These are phyloP conservation scores for Mycena sanguinolenta DNA, from an alignment of 768 basidiomycete genomes.

Conservation along the genomic window DNA sequence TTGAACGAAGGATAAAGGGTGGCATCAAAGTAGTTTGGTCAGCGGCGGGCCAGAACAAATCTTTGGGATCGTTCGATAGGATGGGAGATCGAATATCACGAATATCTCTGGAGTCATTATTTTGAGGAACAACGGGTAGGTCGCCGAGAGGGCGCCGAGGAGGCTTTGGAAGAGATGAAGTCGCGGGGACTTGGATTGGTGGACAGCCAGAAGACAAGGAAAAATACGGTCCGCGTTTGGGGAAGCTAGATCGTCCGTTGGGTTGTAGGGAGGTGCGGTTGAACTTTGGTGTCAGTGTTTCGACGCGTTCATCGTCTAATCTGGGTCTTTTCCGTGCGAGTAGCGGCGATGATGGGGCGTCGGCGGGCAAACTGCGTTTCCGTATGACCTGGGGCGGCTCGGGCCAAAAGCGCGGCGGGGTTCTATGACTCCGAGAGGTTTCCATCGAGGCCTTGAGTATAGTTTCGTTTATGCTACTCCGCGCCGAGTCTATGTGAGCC, in stretches of 20 bases:
- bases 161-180: constrained; percentile 10
- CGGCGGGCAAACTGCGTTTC: constrained; percentile 30
- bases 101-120: background rate
- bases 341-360: constrained; percentile 26
- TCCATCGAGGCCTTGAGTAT: constrained; percentile 38
- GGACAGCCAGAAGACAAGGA: background rate
- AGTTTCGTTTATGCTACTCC: constrained; percentile 49
- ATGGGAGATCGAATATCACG: background rate
- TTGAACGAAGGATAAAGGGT: background rate
- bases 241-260: constrained; percentile 3
- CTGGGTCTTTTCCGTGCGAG: constrained; percentile 27
- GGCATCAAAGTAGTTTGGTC: constrained; percentile 3
- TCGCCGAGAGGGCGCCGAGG: constrained; percentile 40
- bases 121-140: constrained; percentile 24
- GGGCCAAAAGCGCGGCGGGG: constrained; percentile 20
- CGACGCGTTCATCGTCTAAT: constrained; percentile 15
- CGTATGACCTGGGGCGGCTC: constrained; percentile 16
- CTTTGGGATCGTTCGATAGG: background rate
- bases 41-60: background rate
- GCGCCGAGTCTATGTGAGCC: constrained; percentile 64
- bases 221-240: constrained; percentile 1
- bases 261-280: constrained; percentile 1
- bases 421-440: constrained; percentile 16
- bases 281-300: background rate
- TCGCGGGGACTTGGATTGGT: background rate